Evolutionary conservation across 2,329 filamentous ascomycete genomes (phyloP).

Genomic region (Aspergillus felis): DNA sequence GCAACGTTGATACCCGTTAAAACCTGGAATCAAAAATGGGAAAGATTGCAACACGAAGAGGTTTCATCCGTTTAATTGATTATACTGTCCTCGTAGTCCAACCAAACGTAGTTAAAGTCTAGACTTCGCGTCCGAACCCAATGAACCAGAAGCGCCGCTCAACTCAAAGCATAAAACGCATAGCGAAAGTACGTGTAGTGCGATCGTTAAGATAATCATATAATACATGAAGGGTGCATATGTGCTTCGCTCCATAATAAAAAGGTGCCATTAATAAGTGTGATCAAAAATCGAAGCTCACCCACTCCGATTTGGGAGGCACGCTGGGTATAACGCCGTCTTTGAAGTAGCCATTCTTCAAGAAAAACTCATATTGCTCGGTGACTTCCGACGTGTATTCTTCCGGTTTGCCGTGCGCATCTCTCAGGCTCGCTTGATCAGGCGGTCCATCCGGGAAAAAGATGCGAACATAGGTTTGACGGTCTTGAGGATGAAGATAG

Average conservation of each 20-base stretch:
- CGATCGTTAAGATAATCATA: background rate
- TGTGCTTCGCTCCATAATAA: conserved; percentile 1
- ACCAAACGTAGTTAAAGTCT: background rate
- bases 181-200: background rate
- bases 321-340: conserved; percentile 70
- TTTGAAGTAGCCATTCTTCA: conserved; percentile 63
- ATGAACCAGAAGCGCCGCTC: background rate
- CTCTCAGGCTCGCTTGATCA: conserved; percentile 39
- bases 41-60: conserved; percentile 31
- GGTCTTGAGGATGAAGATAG: conserved; percentile 48
- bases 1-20: conserved; percentile 26
- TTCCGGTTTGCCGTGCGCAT: conserved; percentile 49
- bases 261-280: background rate
- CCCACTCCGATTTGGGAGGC: conserved; percentile 74
- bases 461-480: conserved; percentile 60
- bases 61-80: background rate
- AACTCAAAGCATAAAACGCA: background rate
- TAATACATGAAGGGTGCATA: background rate
- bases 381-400: conserved; percentile 53
- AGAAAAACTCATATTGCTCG: conserved; percentile 62
- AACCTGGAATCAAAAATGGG: conserved; percentile 28
- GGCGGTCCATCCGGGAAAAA: conserved; percentile 72
- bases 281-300: conserved; percentile 66
- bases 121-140: background rate
- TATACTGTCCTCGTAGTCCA: background rate